These are phyloP conservation scores for Phaeotremella skinneri DNA, from an alignment of 768 basidiomycete genomes.

Conservation along the genomic window DNA sequence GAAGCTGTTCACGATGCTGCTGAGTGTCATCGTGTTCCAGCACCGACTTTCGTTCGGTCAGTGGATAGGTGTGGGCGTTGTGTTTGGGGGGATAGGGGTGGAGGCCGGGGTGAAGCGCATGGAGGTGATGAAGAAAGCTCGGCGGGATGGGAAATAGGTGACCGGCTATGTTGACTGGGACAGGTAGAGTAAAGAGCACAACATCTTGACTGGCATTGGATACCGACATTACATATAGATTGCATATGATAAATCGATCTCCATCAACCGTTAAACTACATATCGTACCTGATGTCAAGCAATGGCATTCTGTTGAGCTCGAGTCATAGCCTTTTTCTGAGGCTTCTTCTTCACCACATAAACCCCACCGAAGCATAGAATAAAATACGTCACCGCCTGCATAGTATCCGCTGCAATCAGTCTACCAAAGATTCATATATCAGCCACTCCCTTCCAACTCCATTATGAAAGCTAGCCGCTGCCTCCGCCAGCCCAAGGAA, in stretches of 20 bases:
- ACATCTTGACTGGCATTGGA: neutral
- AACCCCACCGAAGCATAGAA: neutral
- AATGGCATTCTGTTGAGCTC: neutral
- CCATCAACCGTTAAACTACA: neutral
- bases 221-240: neutral
- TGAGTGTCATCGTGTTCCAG: constrained; percentile 88
- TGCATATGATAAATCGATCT: neutral
- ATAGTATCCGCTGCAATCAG: constrained; percentile 8
- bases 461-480: neutral
- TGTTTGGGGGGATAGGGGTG: constrained; percentile 92
- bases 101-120: constrained; percentile 83
- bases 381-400: neutral
- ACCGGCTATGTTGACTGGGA: no score
- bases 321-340: neutral
- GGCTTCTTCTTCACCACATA: neutral
- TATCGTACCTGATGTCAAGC: neutral
- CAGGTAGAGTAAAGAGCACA: constrained; percentile 2
- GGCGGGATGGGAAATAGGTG: no score
- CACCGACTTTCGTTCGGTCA: constrained; percentile 80
- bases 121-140: constrained; percentile 36
- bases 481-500: neutral
- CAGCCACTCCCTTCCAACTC: constrained; percentile 1
- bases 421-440: constrained; percentile 5
- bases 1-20: constrained; percentile 95
- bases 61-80: constrained; percentile 86